These are phyloP conservation scores for Colletotrichum lentis DNA, from an alignment of 2,329 filamentous ascomycete species.

Conservation along the genomic window DNA sequence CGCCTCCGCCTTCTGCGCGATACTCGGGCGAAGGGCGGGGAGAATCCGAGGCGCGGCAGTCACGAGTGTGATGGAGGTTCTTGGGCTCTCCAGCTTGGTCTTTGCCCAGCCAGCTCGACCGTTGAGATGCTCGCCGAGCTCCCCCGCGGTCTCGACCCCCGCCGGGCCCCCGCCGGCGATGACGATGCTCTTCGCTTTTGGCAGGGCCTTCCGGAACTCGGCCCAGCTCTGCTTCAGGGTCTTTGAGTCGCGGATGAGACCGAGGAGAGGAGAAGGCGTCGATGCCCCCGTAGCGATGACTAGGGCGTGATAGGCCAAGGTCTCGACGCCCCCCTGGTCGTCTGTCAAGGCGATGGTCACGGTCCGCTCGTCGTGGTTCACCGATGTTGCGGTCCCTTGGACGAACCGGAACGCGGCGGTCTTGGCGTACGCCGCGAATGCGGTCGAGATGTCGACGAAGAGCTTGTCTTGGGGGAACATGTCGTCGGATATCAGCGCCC, in stretches of 20 bases:
- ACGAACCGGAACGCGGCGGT: slow-evolving; percentile 52
- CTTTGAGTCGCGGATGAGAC: slow-evolving; percentile 49
- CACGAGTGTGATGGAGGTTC: slow-evolving; percentile 56
- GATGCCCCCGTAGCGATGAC: slow-evolving; percentile 59
- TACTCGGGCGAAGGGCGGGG: slow-evolving; percentile 49
- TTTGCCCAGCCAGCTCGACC: slow-evolving; percentile 52
- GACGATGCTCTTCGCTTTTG: slow-evolving; percentile 52
- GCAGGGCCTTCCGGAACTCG: slow-evolving; percentile 51
- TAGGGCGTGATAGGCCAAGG: slow-evolving; percentile 53
- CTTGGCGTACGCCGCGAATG: slow-evolving; percentile 52
- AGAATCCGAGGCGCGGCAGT: slow-evolving; percentile 51
- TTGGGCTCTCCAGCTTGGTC: slow-evolving; percentile 45
- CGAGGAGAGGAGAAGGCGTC: slow-evolving; percentile 54
- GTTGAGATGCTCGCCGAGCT: slow-evolving; percentile 61
- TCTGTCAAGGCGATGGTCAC: slow-evolving; percentile 44
- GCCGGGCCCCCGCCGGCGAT: slow-evolving; percentile 61
- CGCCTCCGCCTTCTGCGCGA: slow-evolving; percentile 53
- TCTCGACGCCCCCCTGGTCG: slow-evolving; percentile 14
- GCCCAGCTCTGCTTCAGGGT: slow-evolving; percentile 48
- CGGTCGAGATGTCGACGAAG: slow-evolving; percentile 50
- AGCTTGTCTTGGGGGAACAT: slow-evolving; percentile 55
- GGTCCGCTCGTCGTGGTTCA: slow-evolving; percentile 48
- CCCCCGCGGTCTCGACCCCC: slow-evolving; percentile 60
- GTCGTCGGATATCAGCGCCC: slow-evolving; percentile 56
- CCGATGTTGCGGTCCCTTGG: slow-evolving; percentile 49